Evolutionary conservation across 768 basidiomycete genomes (phyloP).

Genomic region (button mushroom (Agaricus bisporus)): DNA sequence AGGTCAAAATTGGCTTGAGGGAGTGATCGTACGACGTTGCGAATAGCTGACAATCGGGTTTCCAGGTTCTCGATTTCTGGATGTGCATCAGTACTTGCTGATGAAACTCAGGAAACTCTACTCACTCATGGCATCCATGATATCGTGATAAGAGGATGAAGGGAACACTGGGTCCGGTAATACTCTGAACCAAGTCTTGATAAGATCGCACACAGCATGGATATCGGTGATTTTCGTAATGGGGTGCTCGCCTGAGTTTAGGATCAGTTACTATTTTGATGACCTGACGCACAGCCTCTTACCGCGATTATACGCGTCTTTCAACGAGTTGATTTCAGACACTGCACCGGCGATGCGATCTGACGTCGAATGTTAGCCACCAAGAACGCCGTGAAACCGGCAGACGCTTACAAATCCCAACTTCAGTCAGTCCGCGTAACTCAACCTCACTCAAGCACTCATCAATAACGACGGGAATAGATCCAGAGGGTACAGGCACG

Average conservation of each 20-base stretch:
- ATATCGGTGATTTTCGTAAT: constrained; percentile 61
- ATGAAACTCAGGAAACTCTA: background rate
- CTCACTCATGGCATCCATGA: constrained; percentile 71
- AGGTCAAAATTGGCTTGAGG: constrained; percentile 74
- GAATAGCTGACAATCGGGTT: constrained; percentile 55
- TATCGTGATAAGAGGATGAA: constrained; percentile 54
- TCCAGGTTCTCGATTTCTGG: constrained; percentile 70
- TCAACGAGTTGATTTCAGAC: constrained; percentile 61
- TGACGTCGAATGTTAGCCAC: constrained; percentile 19
- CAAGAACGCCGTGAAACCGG: background rate
- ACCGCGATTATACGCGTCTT: constrained; percentile 68
- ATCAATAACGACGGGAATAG: constrained; percentile 61
- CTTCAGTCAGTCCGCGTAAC: constrained; percentile 67
- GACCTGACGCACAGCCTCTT: constrained; percentile 22
- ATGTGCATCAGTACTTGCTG: constrained; percentile 3
- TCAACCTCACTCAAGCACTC: constrained; percentile 69
- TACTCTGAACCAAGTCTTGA: constrained; percentile 83
- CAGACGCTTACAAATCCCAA: constrained; percentile 67
- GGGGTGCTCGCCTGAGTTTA: constrained; percentile 42
- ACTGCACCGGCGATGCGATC: constrained; percentile 81
- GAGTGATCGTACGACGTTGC: constrained; percentile 59
- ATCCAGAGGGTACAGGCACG: constrained; percentile 43
- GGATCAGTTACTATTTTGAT: background rate
- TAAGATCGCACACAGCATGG: constrained; percentile 75
- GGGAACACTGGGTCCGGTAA: constrained; percentile 81